Evolutionary conservation across 1,284 basidiomycete species (phyloP), one percentile per base, ranked within the genome.

Genomic region (Trametes hirsuta): DNA sequence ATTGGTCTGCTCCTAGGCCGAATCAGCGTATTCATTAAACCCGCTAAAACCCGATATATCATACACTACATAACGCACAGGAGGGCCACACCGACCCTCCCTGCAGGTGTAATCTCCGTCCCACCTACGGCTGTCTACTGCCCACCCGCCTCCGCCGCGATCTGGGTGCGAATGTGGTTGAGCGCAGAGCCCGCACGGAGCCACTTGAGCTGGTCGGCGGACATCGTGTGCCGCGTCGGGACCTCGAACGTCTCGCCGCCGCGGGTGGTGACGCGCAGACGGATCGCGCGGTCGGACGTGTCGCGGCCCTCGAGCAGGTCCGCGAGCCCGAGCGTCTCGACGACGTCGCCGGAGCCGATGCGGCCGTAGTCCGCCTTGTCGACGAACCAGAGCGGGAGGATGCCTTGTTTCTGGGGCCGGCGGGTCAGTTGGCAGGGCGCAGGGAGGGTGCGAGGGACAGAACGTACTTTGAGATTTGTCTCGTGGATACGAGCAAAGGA

Each of bases 401-500:
- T 79, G 49, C 95, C 95, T 85, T 98, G 95, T 86, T 98, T 98
- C 91, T 96, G 68, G 24, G 14, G 15, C 14, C 2, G 14, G 14
- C 36, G 18, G 36, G 45, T 54, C n/a, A 53, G 11, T 24, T 18
- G 18, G 18, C 18, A 18, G 4, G 10, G 3, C 18, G 15, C 15
- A 11, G 41, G 36, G 41, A 10, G 15, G 11, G 30, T 3, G 15
- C 40, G 37, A 18, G 14, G n/a, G 51, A 15, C 21, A 40, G 15
- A 2, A 42, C 79, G 44, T 66, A 90, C 93, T 81, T 97, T 97
- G 62, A 98, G 79, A 77, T 98, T 98, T 12, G 96, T 98, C 78
- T 98, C 95, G 77, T 99, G 97, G 63, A 99, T 99, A 65, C 97
- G 92, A 64, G 97, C 97, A 70, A 99, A 99, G 2, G 95, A 98